phyloP scores from a whole-genome alignment of 768 basidiomycete species.

The Zangia roseola region DNA sequence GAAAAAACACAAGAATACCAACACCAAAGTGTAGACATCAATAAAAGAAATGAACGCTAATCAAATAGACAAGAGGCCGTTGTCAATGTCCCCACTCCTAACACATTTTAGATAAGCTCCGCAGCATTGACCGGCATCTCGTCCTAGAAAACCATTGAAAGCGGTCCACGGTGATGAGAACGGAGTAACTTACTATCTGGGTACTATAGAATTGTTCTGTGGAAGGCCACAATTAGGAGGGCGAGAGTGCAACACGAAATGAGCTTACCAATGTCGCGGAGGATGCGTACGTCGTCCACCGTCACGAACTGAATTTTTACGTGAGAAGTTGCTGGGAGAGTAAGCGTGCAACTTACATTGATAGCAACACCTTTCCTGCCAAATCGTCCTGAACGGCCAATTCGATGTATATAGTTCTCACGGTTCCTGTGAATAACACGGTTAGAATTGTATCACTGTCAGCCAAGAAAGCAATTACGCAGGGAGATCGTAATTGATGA shows the following conservation, averaged over 20 bases:
- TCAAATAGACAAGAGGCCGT: constrained; percentile 1
- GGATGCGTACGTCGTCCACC: constrained; percentile 92
- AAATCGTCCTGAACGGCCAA: constrained; percentile 98
- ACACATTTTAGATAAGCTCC: constrained; percentile 74
- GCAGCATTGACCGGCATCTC: constrained; percentile 99
- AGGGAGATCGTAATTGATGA: constrained; percentile 96
- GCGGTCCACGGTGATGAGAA: neutral
- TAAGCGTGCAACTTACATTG: constrained; percentile 61
- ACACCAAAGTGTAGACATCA: constrained; percentile 9
- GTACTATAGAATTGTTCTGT: constrained; percentile 96
- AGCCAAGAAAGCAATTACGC: constrained; percentile 52
- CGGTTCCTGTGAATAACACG: constrained; percentile 58
- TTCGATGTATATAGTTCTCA: constrained; percentile 99
- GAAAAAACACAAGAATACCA: constrained; percentile 11
- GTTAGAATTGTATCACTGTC: constrained; percentile 13
- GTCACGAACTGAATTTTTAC: constrained; percentile 70
- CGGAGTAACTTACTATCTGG: constrained; percentile 64
- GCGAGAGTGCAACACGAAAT: neutral
- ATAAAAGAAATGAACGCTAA: constrained; percentile 7
- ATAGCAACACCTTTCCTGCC: constrained; percentile 99
- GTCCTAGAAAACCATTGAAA: constrained; percentile 54
- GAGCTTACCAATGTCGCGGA: constrained; percentile 89
- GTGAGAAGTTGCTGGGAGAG: constrained; percentile 14
- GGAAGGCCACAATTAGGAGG: constrained; percentile 11
- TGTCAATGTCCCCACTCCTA: neutral